These are phyloP conservation scores for Leersia perrieri DNA, from an alignment of 176 grass and related monocot genomes.

Conservation along the genomic window DNA sequence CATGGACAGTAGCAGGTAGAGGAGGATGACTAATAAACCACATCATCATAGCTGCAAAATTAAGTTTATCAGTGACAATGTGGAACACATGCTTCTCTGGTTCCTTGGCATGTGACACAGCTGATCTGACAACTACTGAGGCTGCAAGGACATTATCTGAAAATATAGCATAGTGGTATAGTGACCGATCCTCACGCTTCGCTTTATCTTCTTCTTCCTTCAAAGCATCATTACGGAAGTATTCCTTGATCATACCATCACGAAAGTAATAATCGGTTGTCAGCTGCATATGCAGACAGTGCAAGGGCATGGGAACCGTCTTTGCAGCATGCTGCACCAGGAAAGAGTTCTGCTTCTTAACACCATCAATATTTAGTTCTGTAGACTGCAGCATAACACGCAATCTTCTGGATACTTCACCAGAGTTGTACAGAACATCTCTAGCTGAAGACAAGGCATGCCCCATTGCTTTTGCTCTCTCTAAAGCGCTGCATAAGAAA, in stretches of 20 bases:
- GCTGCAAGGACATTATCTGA: constrained; percentile 93
- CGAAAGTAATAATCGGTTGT: constrained; percentile 72
- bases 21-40: constrained; percentile 77
- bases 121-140: constrained; percentile 86
- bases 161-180: constrained; percentile 97
- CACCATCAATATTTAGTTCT: constrained; percentile 68
- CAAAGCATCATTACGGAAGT: constrained; percentile 39
- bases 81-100: constrained; percentile 95
- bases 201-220: constrained; percentile 49
- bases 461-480: constrained; percentile 88
- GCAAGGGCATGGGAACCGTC: constrained; percentile 80
- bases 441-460: constrained; percentile 64
- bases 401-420: constrained; percentile 67
- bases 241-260: constrained; percentile 36
- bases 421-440: constrained; percentile 53
- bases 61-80: constrained; percentile 86
- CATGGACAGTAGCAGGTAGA: constrained; percentile 54
- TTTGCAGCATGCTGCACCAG: constrained; percentile 97
- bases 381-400: constrained; percentile 74
- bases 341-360: constrained; percentile 91
- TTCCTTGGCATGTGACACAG: constrained; percentile 66
- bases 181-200: constrained; percentile 75
- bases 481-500: constrained; percentile 70
- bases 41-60: constrained; percentile 97
- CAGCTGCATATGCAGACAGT: constrained; percentile 87